phyloP scores from a whole-genome alignment of 2,329 filamentous ascomycete species.

The Pleurostoma richardsiae region DNA sequence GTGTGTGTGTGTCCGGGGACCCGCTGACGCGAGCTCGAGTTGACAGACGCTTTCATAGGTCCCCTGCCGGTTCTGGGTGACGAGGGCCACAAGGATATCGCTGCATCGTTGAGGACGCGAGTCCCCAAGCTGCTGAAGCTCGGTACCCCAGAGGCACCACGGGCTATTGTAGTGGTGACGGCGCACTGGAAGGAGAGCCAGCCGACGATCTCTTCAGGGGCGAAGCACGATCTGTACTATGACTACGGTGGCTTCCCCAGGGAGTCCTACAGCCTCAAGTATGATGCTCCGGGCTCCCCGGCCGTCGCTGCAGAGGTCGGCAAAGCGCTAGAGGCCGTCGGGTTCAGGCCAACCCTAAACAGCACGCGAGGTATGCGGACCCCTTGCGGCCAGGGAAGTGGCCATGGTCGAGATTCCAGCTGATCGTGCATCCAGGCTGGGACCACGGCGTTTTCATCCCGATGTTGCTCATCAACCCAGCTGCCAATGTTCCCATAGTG shows the following conservation, averaged over 20 bases:
- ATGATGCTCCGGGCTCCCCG: slow-evolving; percentile 50
- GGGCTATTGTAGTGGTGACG: slow-evolving; percentile 50
- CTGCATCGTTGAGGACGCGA: slow-evolving; percentile 42
- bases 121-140: slow-evolving; percentile 52
- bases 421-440: slow-evolving; percentile 31
- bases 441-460: slow-evolving; percentile 59
- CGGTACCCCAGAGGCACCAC: slow-evolving; percentile 40
- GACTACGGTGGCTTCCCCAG: slow-evolving; percentile 56
- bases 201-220: slow-evolving; percentile 45
- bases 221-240: slow-evolving; percentile 43
- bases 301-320: slow-evolving; percentile 43
- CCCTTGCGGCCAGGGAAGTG: no score
- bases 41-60: slow-evolving; percentile 21
- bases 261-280: slow-evolving; percentile 49
- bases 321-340: slow-evolving; percentile 34
- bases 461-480: slow-evolving; percentile 46
- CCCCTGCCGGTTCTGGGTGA: slow-evolving; percentile 55
- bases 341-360: slow-evolving; percentile 34
- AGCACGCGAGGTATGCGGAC: slow-evolving; percentile 17
- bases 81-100: slow-evolving; percentile 44
- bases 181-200: slow-evolving; percentile 49
- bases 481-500: slow-evolving; percentile 46
- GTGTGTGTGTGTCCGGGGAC: slow-evolving; percentile 16
- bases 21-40: not conserved
- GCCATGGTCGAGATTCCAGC: no score